Base-by-base conservation (phyloP, 2,329 filamentous ascomycete species). In the Lachnellula occidentalis region DNA sequence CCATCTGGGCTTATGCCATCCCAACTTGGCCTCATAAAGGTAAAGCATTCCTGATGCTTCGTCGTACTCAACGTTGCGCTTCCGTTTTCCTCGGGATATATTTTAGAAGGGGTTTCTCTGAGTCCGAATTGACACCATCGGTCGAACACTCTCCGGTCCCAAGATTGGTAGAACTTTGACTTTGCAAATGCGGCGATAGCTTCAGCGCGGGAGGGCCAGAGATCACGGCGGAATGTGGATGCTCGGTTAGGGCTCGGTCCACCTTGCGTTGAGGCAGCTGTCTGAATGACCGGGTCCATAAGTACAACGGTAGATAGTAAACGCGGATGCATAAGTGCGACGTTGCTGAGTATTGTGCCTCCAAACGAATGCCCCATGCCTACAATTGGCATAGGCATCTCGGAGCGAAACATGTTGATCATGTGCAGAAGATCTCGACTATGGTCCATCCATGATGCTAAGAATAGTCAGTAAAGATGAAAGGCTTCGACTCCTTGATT, bases 351-450 rank as follows among this genome's bases (percentile, higher is more conserved):
- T 55, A 88, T 81, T 67, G 81, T 82, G 60, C 80, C 91, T 62
- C 92, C 92, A 76, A 95, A 92, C 63, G 90, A 95, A 73, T 97
- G 92, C 15, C 90, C 92, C 27, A 97, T 72, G 54, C 89, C 92
- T 59, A 96, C 73, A 19, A 96, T 76, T 1, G 92, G 92, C 24
- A 61, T 86, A 12, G 88, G 87, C 80, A 94, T 91, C 58, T 88
- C 76, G 14, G 78, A 74, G 42, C 90, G 87, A 72, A 96, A 92
- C 51, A 82, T 78, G 71, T 96, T 96, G 73, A 94, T 80, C 72
- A 96, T 81, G 67, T 92, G 83, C 17, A 94, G 78, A 4, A 96
- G 81, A 70, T 97, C 92, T 46, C 92, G 83, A 45, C 88, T 75
- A 69, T 94, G 85, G 72, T 97, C 92, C 59, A 85, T 79, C 92